Conservation (phyloP, 2,329 filamentous ascomycete genomes). For the Trichoderma atrobrunneum region DNA sequence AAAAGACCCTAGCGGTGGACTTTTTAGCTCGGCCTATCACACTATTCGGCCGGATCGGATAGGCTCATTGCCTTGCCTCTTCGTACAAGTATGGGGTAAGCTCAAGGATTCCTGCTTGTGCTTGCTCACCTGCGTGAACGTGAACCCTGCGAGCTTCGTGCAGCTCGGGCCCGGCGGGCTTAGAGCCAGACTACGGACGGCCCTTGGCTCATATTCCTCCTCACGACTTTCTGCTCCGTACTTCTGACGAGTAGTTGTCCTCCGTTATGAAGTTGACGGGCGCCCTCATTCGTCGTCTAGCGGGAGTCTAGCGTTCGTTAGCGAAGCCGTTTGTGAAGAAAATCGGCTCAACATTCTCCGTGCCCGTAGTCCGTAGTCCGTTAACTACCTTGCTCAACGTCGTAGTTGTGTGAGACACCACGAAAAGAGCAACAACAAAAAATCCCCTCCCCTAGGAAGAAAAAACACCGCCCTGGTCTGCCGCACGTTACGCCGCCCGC, state of each 20-base stretch:
- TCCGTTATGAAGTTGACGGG: background rate
- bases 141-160: background rate
- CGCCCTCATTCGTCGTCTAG: background rate
- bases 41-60: conserved; percentile 19
- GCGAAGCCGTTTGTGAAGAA: background rate
- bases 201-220: background rate
- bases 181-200: background rate
- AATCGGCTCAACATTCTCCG: conserved; percentile 5
- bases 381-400: background rate
- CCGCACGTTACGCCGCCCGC: conserved; percentile 8
- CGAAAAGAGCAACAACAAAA: background rate
- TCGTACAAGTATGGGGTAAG: conserved; percentile 6
- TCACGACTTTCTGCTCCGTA: background rate
- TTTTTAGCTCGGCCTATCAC: conserved; percentile 5
- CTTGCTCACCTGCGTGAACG: background rate
- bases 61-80: background rate
- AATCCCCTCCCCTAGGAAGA: background rate
- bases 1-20: conserved; percentile 8
- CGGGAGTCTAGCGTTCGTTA: background rate
- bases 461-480: background rate
- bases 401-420: conserved; percentile 17
- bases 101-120: conserved; percentile 8
- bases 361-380: background rate
- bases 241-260: background rate
- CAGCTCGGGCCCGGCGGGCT: background rate